Evolutionary conservation across 139 green algal species (phyloP).

Genomic region (Picochlorum costavermella): DNA sequence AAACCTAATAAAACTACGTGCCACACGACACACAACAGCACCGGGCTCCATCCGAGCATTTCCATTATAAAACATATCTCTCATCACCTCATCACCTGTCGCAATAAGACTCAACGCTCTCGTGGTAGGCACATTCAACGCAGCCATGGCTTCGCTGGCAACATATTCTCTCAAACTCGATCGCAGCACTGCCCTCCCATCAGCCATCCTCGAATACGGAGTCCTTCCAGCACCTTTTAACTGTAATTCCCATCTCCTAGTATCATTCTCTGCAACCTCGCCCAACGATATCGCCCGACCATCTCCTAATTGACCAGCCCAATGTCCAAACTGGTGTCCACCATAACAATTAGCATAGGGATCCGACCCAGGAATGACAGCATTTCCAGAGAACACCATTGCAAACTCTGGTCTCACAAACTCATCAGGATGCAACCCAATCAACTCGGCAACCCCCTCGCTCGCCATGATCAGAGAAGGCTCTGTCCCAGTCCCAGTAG

Average conservation of each 20-base stretch:
- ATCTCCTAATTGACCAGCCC: constrained; percentile 76
- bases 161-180: constrained; percentile 81
- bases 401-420: constrained; percentile 57
- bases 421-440: constrained; percentile 58
- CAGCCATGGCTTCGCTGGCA: constrained; percentile 75
- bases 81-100: constrained; percentile 68
- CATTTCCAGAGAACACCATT: constrained; percentile 41
- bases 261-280: constrained; percentile 39
- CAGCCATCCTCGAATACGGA: constrained; percentile 80
- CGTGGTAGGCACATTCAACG: constrained; percentile 84
- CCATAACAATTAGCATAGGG: constrained; percentile 74
- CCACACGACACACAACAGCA: constrained; percentile 74
- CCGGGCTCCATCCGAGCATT: constrained; percentile 45
- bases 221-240: constrained; percentile 92
- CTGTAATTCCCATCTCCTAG: constrained; percentile 80
- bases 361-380: background rate
- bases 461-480: constrained; percentile 32
- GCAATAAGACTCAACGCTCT: constrained; percentile 73
- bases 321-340: constrained; percentile 67
- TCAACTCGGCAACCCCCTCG: constrained; percentile 28
- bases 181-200: constrained; percentile 84
- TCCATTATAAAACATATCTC: constrained; percentile 78
- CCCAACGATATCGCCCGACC: constrained; percentile 77
- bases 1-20: constrained; percentile 82
- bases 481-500: constrained; percentile 49